These are phyloP conservation scores for Neckera pumila DNA, from an alignment of 225 moss, liverwort and hornwort genomes.

Conservation along the genomic window DNA sequence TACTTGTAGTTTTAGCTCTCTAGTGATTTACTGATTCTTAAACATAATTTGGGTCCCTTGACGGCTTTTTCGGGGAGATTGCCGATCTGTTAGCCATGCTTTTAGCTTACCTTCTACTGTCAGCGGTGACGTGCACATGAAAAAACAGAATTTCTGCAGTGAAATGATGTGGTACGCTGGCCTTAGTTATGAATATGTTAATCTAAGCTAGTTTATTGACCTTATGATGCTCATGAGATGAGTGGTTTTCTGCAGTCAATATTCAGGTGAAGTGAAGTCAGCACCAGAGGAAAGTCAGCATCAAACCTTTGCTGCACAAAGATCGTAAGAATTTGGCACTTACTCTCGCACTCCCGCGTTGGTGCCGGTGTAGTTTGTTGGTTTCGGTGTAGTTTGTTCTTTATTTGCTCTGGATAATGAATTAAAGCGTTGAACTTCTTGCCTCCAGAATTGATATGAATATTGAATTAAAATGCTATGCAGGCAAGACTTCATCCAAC, in stretches of 20 bases:
- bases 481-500: constrained; percentile 42
- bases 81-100: not conserved
- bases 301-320: constrained; percentile 24
- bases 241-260: constrained; percentile 26
- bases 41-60: not conserved
- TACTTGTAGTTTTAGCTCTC: not conserved
- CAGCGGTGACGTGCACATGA: not conserved
- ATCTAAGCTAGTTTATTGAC: not conserved
- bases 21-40: not conserved
- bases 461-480: not conserved
- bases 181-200: not conserved
- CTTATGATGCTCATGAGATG: not conserved
- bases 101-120: not conserved
- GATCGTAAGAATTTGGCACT: constrained; percentile 22
- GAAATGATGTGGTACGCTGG: not conserved
- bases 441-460: not conserved
- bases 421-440: not conserved
- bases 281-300: constrained; percentile 43
- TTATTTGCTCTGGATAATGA: not conserved
- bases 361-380: not conserved
- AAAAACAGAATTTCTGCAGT: not conserved
- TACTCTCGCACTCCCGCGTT: not conserved
- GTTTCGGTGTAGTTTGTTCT: not conserved
- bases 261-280: constrained; percentile 36
- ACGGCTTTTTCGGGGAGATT: not conserved